These are phyloP conservation scores for Rhodotorula graminis DNA, from an alignment of 768 basidiomycete species.

Conservation along the genomic window DNA sequence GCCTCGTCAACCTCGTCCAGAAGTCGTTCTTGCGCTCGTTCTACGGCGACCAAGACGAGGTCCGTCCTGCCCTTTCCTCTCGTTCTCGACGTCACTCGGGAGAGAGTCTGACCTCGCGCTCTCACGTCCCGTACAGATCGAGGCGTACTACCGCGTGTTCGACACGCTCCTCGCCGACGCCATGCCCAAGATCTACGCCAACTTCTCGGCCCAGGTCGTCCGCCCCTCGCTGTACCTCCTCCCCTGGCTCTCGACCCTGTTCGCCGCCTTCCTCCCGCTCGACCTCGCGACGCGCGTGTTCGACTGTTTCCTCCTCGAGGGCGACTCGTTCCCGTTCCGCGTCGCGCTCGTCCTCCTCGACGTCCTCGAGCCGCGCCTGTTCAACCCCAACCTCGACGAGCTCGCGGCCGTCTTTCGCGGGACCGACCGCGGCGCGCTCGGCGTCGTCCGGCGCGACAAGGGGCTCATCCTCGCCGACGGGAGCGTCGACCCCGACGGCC, in stretches of 20 bases:
- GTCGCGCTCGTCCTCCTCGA: conserved; percentile 75
- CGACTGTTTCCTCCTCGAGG: conserved; percentile 81
- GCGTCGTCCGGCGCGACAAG: conserved; percentile 42
- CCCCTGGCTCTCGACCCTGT: conserved; percentile 75
- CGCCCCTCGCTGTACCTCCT: conserved; percentile 77
- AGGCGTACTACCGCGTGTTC: conserved; percentile 89
- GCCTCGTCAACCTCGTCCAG: conserved; percentile 78
- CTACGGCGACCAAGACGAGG: conserved; percentile 72
- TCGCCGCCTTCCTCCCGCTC: conserved; percentile 80
- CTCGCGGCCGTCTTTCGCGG: conserved; percentile 59
- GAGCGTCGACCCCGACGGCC: conserved; percentile 49
- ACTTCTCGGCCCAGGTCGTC: conserved; percentile 88
- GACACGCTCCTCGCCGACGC: conserved; percentile 85
- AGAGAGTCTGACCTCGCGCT: not conserved
- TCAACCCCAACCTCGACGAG: conserved; percentile 80
- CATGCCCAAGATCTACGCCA: conserved; percentile 73
- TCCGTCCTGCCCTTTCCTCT: conserved; percentile 50
- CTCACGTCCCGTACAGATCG: conserved; percentile 55
- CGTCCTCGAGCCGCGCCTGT: conserved; percentile 75
- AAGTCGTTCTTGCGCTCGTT: conserved; percentile 80
- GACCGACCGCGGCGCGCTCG: conserved; percentile 51
- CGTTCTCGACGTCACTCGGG: not conserved
- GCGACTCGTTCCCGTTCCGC: conserved; percentile 83
- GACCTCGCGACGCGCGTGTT: conserved; percentile 83
- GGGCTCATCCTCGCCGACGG: conserved; percentile 10